Evolutionary conservation across 805 yeast genomes (phyloP), one percentile per base, ranked within the genome.

Genomic region (Nakazawaea sp.): DNA sequence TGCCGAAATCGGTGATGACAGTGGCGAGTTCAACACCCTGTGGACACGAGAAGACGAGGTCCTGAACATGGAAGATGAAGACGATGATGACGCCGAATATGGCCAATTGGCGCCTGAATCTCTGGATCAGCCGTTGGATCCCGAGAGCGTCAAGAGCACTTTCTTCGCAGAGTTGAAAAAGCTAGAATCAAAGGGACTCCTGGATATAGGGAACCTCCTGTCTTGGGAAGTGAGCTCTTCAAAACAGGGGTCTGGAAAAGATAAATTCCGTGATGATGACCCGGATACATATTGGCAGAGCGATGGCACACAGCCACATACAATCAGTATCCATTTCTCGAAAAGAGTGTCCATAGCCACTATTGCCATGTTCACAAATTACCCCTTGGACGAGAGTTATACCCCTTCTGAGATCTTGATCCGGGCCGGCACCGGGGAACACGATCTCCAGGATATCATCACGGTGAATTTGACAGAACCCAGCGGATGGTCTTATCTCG

Each of bases 291-390:
- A 68, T 55, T 92, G 99, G 99, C 98, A 92, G 57, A 81, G 94
- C 31, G 98, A 92, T 53, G 98, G 97, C 0, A 68, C 72, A 10
- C 86, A 81, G 48, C 98, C 97, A 0, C 99, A 92, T 59, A 66
- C 62, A 19, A 63, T 92, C 5, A 83, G 83, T 32, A 72, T 87
- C 2, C 88, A 78, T 50, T 92, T 92, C 56, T 68, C 88, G 21
- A 88, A 83, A 50, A 68, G 75, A 34, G 94, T 88, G 4, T 66
- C 76, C 16, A 59, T 92, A 3, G 75, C 79, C 35, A 57, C 84
- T 36, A 58, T 92, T 1, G 76, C 87, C 1, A 50, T 92, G 4
- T 92, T 76, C 57, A 71, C 83, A 16, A 85, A 89, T 48, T 76
- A 70, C 47, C 55, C 64, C 3, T 60, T 75, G 4, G 98, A 92